Conservation (phyloP, 768 basidiomycete species). For the Pleurotus cornucopiae region DNA sequence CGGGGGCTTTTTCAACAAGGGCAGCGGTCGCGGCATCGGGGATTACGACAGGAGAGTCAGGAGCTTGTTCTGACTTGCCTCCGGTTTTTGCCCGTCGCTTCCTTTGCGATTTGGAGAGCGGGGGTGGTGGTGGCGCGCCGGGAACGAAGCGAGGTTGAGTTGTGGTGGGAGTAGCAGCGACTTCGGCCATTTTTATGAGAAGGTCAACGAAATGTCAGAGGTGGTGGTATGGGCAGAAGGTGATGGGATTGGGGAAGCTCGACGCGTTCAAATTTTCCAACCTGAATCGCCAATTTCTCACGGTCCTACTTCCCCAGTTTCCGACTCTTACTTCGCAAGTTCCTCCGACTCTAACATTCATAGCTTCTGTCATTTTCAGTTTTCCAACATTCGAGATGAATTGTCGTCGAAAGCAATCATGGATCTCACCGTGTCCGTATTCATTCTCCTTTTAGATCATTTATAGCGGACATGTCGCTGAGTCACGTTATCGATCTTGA, state of each 20-base stretch:
- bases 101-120: conserved; percentile 64
- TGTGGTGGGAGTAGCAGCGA: conserved; percentile 14
- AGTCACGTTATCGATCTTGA: no score
- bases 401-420: no score
- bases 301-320: not conserved
- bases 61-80: conserved; percentile 16
- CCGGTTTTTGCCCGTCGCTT: conserved; percentile 48
- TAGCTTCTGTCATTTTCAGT: no score
- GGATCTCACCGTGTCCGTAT: no score
- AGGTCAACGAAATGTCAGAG: conserved; percentile 9
- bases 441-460: no score
- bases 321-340: no score
- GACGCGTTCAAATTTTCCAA: conserved; percentile 8
- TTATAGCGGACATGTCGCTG: no score
- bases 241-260: conserved; percentile 11
- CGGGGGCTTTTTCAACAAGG: conserved; percentile 47
- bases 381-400: no score
- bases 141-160: conserved; percentile 58
- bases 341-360: no score
- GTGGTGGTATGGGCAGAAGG: not conserved
- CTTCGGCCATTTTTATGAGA: conserved; percentile 31
- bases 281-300: not conserved
- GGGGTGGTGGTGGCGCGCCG: conserved; percentile 65
- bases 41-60: conserved; percentile 42
- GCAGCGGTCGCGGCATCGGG: conserved; percentile 44